Conservation (phyloP, 2,329 filamentous ascomycete genomes). For the Calonectria leucothoes region DNA sequence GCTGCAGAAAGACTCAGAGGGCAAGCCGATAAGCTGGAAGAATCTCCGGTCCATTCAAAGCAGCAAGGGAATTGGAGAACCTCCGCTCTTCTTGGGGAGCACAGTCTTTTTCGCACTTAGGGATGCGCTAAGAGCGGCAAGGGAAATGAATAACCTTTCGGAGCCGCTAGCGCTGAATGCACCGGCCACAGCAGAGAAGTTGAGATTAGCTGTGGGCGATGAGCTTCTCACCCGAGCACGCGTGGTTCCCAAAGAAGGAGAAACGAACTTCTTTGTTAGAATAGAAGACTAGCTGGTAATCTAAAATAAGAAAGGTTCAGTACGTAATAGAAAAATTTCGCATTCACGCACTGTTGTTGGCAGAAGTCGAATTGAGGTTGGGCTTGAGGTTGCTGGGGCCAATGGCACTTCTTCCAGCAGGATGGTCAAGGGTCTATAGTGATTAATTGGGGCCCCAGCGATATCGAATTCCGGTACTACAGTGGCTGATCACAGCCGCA, state of each 20-base stretch:
- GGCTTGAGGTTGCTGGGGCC: not conserved
- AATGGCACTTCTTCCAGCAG: not conserved
- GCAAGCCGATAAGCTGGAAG: slow-evolving; percentile 13
- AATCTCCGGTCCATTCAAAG: slow-evolving; percentile 13
- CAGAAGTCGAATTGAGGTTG: not conserved
- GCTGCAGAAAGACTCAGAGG: not conserved
- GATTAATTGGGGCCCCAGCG: rapidly evolving
- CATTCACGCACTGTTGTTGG: not conserved
- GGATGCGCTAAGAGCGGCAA: slow-evolving; percentile 16
- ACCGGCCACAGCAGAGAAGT: not conserved
- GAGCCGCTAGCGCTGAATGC: not conserved
- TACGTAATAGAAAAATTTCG: not conserved
- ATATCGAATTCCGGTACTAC: not conserved
- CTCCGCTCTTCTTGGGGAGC: not conserved
- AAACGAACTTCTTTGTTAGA: slow-evolving; percentile 9
- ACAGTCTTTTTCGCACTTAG: slow-evolving; percentile 20
- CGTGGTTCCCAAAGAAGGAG: not conserved
- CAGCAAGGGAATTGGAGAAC: slow-evolving; percentile 6
- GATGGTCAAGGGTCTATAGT: not conserved
- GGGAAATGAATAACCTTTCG: slow-evolving; percentile 14
- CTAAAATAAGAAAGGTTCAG: not conserved
- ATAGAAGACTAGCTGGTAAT: not conserved
- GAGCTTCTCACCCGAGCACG: not conserved
- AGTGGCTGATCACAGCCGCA: not conserved
- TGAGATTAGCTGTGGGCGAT: not conserved